Conservation (phyloP, 805 yeast species). For the Komagataella ulmi region DNA sequence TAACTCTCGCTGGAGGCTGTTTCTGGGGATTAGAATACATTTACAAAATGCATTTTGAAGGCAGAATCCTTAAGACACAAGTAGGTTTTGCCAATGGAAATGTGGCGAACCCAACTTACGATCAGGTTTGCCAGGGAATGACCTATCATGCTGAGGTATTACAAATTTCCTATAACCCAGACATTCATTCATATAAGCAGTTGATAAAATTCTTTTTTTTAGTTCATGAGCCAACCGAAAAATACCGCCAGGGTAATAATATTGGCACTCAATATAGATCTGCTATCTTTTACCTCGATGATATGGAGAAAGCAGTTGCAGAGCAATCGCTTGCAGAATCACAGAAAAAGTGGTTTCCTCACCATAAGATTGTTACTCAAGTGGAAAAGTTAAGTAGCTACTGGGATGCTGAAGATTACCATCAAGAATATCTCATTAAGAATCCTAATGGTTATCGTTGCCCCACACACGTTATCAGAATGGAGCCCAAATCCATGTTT, state of each 20-base stretch:
- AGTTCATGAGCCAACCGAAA: constrained; percentile 89
- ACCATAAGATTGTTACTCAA: constrained; percentile 51
- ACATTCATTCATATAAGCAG: constrained; percentile 39
- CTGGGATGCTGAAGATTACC: constrained; percentile 95
- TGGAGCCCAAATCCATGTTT: constrained; percentile 29
- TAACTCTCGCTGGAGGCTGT: constrained; percentile 55
- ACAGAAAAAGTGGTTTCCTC: constrained; percentile 66
- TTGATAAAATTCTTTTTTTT: constrained; percentile 74
- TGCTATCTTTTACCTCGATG: constrained; percentile 53
- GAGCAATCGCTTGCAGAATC: constrained; percentile 30
- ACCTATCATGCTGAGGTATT: constrained; percentile 75
- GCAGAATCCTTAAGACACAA: constrained; percentile 56
- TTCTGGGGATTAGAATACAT: constrained; percentile 89
- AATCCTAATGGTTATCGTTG: constrained; percentile 87
- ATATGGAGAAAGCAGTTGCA: constrained; percentile 30
- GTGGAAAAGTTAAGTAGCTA: constrained; percentile 57
- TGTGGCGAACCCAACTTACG: constrained; percentile 41
- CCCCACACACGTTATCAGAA: constrained; percentile 75
- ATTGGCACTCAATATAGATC: constrained; percentile 84
- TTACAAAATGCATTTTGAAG: constrained; percentile 54
- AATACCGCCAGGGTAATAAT: constrained; percentile 79
- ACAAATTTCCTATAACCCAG: constrained; percentile 74
- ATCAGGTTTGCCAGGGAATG: constrained; percentile 61
- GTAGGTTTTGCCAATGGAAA: constrained; percentile 90
- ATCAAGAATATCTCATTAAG: constrained; percentile 66